Evolutionary conservation across 1,284 basidiomycete species (phyloP), one percentile per base, ranked within the genome.

Genomic region (Limonomyces culmigenus): DNA sequence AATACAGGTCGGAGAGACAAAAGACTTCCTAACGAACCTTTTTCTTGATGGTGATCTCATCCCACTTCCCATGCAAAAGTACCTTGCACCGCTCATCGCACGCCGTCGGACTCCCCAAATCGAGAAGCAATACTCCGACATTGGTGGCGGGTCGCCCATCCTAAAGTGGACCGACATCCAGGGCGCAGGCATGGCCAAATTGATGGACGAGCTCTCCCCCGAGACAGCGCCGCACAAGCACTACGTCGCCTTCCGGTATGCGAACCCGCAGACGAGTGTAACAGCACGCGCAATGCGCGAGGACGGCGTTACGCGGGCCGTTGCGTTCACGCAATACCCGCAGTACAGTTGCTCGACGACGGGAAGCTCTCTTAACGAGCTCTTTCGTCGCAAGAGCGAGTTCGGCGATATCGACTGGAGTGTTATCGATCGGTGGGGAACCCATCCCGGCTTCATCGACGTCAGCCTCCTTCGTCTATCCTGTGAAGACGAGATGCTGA

Each of bases 291-390:
- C 88, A 55, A 84, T 99, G 80, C 78, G 74, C 55, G 68, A 62
- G 36, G 95, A 98, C 51, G 89, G 92, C 15, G 89, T 99, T 23
- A 80, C 70, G 51, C 68, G 92, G 38, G 95, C 93, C 0, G 67
- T 99, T 17, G 95, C 92, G 15, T 98, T 99, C 60, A 89, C 88
- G 2, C 95, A 99, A 59, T 99, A 99, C 54, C 95, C 95, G 1
- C 95, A 99, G 56, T 99, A 99, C 60, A 89, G 84, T 49, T 98
- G 95, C 59, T 91, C 85, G 43, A 99, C 95, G 3, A 98, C 95
- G 0, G 95, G 95, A 29, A 93, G 88, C 59, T 91, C 84, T 52
- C 52, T 99, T 49, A 99, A 98, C 52, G 93, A 98, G 59, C 63
- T 99, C 29, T 95, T 77, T 52, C 54, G 76, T 45, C 60, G 58